A percentile compares a stretch with the other conserved stretches of the same genome.
phyloP scores from a whole-genome alignment of 805 yeast genomes.

The Metschnikowia shivogae region DNA sequence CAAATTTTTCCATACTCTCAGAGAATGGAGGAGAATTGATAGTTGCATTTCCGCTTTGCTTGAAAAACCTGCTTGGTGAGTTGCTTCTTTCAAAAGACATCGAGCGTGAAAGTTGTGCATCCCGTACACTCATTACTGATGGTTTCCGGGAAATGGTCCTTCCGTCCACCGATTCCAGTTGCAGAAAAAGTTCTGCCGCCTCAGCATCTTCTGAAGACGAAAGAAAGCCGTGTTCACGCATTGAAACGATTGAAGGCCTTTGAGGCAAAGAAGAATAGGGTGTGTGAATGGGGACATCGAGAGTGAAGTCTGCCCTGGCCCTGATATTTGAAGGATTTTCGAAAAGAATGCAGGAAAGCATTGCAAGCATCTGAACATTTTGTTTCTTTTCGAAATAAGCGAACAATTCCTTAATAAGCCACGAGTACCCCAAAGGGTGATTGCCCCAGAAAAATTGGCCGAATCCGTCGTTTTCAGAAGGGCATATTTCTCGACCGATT shows the following conservation, averaged over 20 bases:
- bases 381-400: constrained; percentile 57
- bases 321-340: constrained; percentile 30
- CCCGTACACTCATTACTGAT: constrained; percentile 11
- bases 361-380: constrained; percentile 86
- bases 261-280: constrained; percentile 39
- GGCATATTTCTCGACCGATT: constrained; percentile 6
- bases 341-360: constrained; percentile 70
- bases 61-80: constrained; percentile 5
- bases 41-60: not conserved
- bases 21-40: constrained; percentile 8
- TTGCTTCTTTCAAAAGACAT: constrained; percentile 8
- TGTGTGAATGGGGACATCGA: constrained; percentile 44
- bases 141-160: constrained; percentile 10
- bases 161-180: constrained; percentile 6
- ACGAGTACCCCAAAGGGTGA: constrained; percentile 69
- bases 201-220: constrained; percentile 1
- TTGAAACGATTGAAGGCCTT: constrained; percentile 16
- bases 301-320: constrained; percentile 11
- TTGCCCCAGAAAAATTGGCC: constrained; percentile 65
- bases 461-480: constrained; percentile 6
- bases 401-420: constrained; percentile 63
- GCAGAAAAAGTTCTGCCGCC: not conserved
- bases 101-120: constrained; percentile 9
- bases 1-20: not conserved
- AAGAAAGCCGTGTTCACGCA: constrained; percentile 9